Evolutionary conservation across 768 basidiomycete species (phyloP).

Genomic region (Basidioascus undulatus): DNA sequence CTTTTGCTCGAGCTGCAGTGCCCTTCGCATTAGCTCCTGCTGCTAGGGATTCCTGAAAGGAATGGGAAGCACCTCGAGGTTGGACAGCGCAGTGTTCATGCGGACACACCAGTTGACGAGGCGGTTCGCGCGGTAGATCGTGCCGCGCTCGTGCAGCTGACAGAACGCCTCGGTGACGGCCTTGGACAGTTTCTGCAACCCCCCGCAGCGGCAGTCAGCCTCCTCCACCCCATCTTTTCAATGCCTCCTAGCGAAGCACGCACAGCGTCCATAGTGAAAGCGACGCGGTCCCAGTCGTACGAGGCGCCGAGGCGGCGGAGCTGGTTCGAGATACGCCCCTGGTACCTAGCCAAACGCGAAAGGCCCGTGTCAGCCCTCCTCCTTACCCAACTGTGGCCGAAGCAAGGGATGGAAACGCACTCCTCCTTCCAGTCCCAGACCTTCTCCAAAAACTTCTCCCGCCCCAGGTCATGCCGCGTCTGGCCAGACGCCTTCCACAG

Average conservation of each 20-base stretch:
- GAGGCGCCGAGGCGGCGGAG: conserved; percentile 70
- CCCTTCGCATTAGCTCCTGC: not conserved
- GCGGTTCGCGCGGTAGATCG: conserved; percentile 82
- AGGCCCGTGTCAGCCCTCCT: not conserved
- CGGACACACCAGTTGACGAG: conserved; percentile 95
- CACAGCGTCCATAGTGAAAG: conserved; percentile 87
- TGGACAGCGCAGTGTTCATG: conserved; percentile 91
- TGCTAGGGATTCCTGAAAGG: not conserved
- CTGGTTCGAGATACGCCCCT: conserved; percentile 74
- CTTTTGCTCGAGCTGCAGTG: conserved; percentile 63
- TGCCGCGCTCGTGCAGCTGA: conserved; percentile 66
- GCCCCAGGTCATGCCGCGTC: conserved; percentile 80
- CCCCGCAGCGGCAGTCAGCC: conserved; percentile 1
- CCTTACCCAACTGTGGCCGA: no score
- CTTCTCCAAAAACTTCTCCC: conserved; percentile 67
- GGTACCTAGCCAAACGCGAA: conserved; percentile 36
- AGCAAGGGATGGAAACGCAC: conserved; percentile 24
- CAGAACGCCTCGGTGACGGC: conserved; percentile 86
- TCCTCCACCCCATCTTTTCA: not conserved
- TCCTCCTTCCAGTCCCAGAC: conserved; percentile 96
- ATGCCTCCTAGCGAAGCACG: conserved; percentile 13
- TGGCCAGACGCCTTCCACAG: conserved; percentile 57
- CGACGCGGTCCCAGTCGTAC: conserved; percentile 79
- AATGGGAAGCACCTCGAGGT: conserved; percentile 44
- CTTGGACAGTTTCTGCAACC: conserved; percentile 38